Conservation (phyloP, 306 rosid species). For the Corylus heterophylla region DNA sequence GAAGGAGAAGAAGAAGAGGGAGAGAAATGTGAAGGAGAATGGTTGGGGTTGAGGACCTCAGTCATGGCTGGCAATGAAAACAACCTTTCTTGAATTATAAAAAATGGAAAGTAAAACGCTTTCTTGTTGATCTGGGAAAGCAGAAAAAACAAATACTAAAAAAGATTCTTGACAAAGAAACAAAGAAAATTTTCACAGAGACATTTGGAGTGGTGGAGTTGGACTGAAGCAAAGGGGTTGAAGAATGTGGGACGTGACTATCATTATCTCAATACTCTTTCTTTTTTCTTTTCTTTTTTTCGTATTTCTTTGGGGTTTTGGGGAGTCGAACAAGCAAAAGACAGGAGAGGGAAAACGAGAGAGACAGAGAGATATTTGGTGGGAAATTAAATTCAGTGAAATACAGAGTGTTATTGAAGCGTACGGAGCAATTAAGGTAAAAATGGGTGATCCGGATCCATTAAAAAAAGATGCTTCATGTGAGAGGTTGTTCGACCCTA, state of each 20-base stretch:
- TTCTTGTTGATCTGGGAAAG: slow-evolving; percentile 20
- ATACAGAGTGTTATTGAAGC: neutral
- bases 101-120: slow-evolving; percentile 22
- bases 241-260: slow-evolving; percentile 57
- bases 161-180: neutral
- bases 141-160: slow-evolving; percentile 16
- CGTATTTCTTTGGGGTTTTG: slow-evolving; percentile 19
- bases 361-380: slow-evolving; percentile 13
- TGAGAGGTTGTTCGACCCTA: no score
- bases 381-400: slow-evolving; percentile 6
- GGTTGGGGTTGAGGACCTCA: slow-evolving; percentile 52
- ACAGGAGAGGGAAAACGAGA: neutral
- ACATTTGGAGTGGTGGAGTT: slow-evolving; percentile 36
- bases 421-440: neutral
- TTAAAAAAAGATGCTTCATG: no score
- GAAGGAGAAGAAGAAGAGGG: slow-evolving; percentile 40
- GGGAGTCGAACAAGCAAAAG: slow-evolving; percentile 46
- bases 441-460: no score
- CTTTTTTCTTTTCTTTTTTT: neutral
- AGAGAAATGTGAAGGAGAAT: slow-evolving; percentile 51
- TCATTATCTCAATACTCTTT: slow-evolving; percentile 37
- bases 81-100: slow-evolving; percentile 43
- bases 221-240: slow-evolving; percentile 39
- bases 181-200: slow-evolving; percentile 13
- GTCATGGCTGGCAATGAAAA: slow-evolving; percentile 82